phyloP scores from a whole-genome alignment of 805 yeast species.

The Pichia manshurica region DNA sequence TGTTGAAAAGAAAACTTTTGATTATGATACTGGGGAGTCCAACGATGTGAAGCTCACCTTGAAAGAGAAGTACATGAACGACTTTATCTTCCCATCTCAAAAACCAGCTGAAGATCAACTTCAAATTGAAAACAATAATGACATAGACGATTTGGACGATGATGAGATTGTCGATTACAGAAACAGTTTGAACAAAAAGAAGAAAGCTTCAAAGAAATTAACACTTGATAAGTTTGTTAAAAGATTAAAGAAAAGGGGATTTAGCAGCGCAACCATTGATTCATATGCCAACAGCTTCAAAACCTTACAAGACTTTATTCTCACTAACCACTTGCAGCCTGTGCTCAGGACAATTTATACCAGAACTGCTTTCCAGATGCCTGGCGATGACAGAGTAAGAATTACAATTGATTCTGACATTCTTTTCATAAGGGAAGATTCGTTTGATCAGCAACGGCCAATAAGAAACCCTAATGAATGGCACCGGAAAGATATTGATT shows the following conservation, averaged over 20 bases:
- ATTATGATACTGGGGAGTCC: constrained; percentile 40
- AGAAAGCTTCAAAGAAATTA: constrained; percentile 17
- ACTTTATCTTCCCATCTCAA: constrained; percentile 41
- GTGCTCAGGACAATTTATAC: constrained; percentile 80
- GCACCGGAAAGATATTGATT: constrained; percentile 91
- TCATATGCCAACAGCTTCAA: constrained; percentile 50
- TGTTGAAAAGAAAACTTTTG: constrained; percentile 73
- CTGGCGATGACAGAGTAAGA: constrained; percentile 92
- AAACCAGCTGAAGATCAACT: not conserved
- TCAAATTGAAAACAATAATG: constrained; percentile 26
- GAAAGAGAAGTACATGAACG: constrained; percentile 77
- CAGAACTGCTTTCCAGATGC: constrained; percentile 95
- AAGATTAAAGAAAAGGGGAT: constrained; percentile 60
- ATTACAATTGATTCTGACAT: constrained; percentile 88
- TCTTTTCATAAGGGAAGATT: constrained; percentile 81
- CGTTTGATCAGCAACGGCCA: constrained; percentile 79
- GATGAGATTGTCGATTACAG: constrained; percentile 11
- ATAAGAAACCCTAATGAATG: constrained; percentile 82
- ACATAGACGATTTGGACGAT: constrained; percentile 34
- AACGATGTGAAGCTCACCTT: constrained; percentile 59
- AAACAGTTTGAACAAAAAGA: constrained; percentile 21
- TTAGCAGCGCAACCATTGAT: constrained; percentile 46
- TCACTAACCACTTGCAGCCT: constrained; percentile 69
- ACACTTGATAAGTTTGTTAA: constrained; percentile 43
- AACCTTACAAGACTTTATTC: constrained; percentile 57